A percentile compares a stretch with the other conserved stretches of the same genome.
These are phyloP conservation scores for Pezicula neosporulosa DNA, from an alignment of 2,329 filamentous ascomycete genomes.

Conservation along the genomic window DNA sequence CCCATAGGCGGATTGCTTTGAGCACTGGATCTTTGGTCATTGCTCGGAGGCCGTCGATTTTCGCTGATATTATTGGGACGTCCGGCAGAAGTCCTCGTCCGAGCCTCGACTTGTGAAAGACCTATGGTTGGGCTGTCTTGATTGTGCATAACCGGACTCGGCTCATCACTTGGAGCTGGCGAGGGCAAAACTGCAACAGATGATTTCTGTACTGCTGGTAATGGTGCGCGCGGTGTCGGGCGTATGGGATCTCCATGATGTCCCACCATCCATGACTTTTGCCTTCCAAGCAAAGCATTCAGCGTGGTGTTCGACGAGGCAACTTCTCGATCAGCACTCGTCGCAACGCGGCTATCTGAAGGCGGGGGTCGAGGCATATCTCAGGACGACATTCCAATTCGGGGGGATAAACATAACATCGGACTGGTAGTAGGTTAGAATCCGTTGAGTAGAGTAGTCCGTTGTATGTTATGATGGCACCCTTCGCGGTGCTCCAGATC, in stretches of 20 bases:
- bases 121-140: slow-evolving; percentile 21
- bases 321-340: slow-evolving; percentile 24
- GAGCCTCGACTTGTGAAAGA: neutral
- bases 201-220: neutral
- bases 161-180: slow-evolving; percentile 60
- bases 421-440: neutral
- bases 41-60: too few species aligned
- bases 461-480: too few species aligned
- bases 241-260: slow-evolving; percentile 17
- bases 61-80: neutral
- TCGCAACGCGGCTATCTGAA: slow-evolving; percentile 19
- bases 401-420: neutral
- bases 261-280: slow-evolving; percentile 31
- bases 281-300: slow-evolving; percentile 28
- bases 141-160: slow-evolving; percentile 40
- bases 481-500: too few species aligned
- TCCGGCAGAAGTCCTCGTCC: neutral
- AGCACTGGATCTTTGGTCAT: too few species aligned
- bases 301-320: slow-evolving; percentile 30
- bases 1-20: neutral
- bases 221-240: slow-evolving; percentile 22
- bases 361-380: slow-evolving; percentile 28
- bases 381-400: neutral
- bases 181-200: slow-evolving; percentile 49
- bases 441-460: too few species aligned